These are phyloP conservation scores for Trichopus zeylanicus DNA, from an alignment of 116 monocot species.

Conservation along the genomic window DNA sequence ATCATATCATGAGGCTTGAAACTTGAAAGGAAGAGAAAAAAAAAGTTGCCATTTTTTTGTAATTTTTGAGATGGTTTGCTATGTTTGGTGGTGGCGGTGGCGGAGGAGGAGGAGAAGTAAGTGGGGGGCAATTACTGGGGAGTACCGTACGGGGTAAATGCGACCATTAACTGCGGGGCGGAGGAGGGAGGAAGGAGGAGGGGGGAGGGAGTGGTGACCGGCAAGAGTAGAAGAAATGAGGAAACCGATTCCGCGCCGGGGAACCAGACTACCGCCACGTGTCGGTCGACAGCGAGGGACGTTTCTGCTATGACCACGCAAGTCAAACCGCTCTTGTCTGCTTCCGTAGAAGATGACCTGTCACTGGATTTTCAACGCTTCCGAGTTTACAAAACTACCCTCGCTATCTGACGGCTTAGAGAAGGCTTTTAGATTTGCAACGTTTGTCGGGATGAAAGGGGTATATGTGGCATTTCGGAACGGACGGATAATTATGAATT, in stretches of 20 bases:
- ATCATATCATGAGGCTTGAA: too few relatives aligned
- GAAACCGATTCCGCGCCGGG: slow-evolving; percentile 16
- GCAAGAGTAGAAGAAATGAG: not conserved
- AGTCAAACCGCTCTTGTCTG: not conserved
- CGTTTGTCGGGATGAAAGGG: too few relatives aligned
- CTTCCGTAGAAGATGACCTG: not conserved
- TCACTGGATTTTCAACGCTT: not conserved
- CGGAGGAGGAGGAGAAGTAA: too few relatives aligned
- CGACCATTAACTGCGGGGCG: slow-evolving; percentile 29
- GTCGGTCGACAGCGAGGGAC: not conserved
- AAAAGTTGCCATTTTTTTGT: too few relatives aligned
- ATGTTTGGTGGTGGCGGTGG: not conserved
- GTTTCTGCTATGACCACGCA: not conserved
- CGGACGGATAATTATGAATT: too few relatives aligned
- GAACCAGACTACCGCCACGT: slow-evolving; percentile 13
- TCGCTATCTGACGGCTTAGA: too few relatives aligned
- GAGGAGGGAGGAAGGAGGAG: not conserved
- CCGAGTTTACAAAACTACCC: too few relatives aligned
- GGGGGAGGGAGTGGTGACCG: not conserved
- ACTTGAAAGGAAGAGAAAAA: too few relatives aligned
- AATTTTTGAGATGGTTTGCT: too few relatives aligned
- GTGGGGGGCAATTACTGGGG: not conserved
- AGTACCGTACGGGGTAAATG: slow-evolving; percentile 20
- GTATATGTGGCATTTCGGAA: too few relatives aligned
- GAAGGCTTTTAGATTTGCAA: too few relatives aligned